Conservation (phyloP, 2,329 filamentous ascomycete species). For the Aspergillus sp. region DNA sequence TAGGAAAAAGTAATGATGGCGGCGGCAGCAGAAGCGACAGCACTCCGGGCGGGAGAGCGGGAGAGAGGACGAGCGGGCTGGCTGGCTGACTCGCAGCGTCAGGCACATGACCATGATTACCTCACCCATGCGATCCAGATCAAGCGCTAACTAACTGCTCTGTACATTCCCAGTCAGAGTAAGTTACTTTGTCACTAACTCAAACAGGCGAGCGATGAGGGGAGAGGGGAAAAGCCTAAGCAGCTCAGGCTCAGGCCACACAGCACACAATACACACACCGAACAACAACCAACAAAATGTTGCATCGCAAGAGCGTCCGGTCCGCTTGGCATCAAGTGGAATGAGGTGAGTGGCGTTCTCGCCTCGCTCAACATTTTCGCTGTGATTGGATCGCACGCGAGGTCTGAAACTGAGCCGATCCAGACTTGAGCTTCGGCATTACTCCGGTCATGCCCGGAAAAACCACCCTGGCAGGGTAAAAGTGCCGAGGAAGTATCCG, state of each 20-base stretch:
- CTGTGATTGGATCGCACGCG: conserved; percentile 7
- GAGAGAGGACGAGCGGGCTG: neutral
- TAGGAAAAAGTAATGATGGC: no score
- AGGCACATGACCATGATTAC: neutral
- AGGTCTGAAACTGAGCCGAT: conserved; percentile 15
- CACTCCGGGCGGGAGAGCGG: neutral
- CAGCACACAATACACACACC: neutral
- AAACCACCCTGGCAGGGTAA: conserved; percentile 21
- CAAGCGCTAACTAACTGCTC: neutral
- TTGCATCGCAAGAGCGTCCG: conserved; percentile 1
- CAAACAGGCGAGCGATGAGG: no score
- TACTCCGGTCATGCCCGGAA: conserved; percentile 29
- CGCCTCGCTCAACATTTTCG: neutral
- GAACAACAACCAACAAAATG: neutral
- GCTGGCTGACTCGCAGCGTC: neutral
- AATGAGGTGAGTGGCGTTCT: conserved; percentile 13
- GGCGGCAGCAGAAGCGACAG: neutral
- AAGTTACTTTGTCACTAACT: no score
- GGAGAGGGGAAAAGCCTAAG: neutral
- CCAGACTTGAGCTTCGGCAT: conserved; percentile 23
- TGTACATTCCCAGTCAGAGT: no score
- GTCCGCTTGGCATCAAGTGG: conserved; percentile 1
- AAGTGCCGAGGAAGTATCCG: conserved; percentile 22
- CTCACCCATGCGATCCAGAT: neutral
- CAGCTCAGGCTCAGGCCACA: conserved; percentile 2